Base-by-base conservation (phyloP, 805 yeast species). In the Suhomyces sp. region DNA sequence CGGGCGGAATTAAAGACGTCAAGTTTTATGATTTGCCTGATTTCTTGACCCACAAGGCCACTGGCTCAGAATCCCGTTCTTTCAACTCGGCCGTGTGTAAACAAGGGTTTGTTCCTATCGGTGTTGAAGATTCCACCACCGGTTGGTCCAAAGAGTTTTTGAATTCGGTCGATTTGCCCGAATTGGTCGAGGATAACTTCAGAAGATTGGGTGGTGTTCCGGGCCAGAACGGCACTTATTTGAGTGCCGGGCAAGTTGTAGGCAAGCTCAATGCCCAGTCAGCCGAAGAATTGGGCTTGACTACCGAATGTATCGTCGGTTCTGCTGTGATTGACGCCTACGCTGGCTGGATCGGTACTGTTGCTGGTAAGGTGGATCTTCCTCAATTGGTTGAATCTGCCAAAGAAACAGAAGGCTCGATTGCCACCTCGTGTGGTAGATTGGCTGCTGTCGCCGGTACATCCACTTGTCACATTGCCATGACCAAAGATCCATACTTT, bases 271-370 rank as follows among this genome's bases (percentile, higher is more conserved):
- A 82, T 17, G 72, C 73, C 24, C 60, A 71, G 40, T 82, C 97
- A 4, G 97, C 97, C 20, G 79, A 77, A 43, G 91, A 89, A 50
- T 77, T 94, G 61, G 98, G 98, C 9, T 78, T 94, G 56, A 81
- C 94, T 8, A 79, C 87, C 20, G 77, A 78, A 48, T 87, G 96
- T 71, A 82, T 84, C 29, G 98, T 94, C 41, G 97, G 97, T 6
- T 85, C 96, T 1, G 97, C 97, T 64, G 96, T 94, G 37, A 94
- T 94, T 65, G 99, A 94, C 67, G 97, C 98, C 5, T 94, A 94
- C 65, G 96, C 98, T 3, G 99, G 99, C 44, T 94, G 98, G 97
- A 83, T 94, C 51, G 99, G 99, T 51, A 94, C 98, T 1, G 97
- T 93, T 53, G 99, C 97, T 24, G 96, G 96, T 1, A 84, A 85